Base-by-base conservation (phyloP, 2,329 filamentous ascomycete genomes). In the Microcyclospora tardicrescens region DNA sequence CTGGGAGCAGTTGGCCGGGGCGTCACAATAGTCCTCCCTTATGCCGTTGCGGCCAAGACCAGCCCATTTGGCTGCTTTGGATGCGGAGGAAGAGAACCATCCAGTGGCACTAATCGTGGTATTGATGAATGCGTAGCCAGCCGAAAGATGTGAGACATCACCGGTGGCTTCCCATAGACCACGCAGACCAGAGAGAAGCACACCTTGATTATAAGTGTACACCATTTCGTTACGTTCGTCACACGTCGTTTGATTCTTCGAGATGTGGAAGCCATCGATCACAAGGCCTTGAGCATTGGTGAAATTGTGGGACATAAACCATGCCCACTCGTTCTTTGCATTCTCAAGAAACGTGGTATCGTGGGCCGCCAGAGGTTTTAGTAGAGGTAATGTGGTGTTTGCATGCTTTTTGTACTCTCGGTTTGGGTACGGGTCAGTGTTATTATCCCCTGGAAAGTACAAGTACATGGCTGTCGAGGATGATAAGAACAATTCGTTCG, bases 141-240 rank as follows among this genome's bases (percentile, higher is more conserved):
- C 85, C 14, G 72, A 60, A 1, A 96, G 68, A 55, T 87, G 95
- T 1, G 64, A 68, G 2, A 67, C 60, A 12, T 77, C 72, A 12
- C 81, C 81, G 0, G 84, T 94, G 10, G 78, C 79, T 45, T 84
- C 73, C 77, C 83, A 95, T 0, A 96, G 69, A 1, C 79, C 82
- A 27, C 84, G 75, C 37, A 86, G 74, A 6, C 86, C 89, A 2
- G 84, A 87, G 12, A 96, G 72, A 1, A 96, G 55, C 3, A 96
- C 85, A 16, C 87, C 89, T 60, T 96, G 89, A 61, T 96, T 96
- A 65, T 96, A 96, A 0, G 87, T 93, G 61, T 87, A 94, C 8
- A 94, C 81, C 78, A 86, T 89, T 49, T 87, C 77, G 59, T 94
- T 84, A 35, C 86, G 75, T 36, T 74, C 59, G 55, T 95, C 84